Conservation (phyloP, 257 asterid species). For the Phtheirospermum japonicum region DNA sequence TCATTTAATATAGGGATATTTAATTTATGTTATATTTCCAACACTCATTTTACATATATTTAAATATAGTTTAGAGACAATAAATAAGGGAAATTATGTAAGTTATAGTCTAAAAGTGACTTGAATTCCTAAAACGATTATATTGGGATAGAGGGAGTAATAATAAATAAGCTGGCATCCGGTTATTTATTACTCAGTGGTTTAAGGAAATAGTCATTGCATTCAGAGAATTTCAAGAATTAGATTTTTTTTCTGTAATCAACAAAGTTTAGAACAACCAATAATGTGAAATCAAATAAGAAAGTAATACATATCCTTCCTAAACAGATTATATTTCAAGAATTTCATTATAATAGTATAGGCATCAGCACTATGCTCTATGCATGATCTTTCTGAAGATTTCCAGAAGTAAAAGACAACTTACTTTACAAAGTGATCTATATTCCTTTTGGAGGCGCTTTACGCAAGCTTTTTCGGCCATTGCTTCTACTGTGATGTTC, state of each 20-base stretch:
- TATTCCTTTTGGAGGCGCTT: slow-evolving; percentile 98
- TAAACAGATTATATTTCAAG: not conserved
- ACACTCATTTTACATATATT: too few species aligned
- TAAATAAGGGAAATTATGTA: too few species aligned
- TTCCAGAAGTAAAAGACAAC: slow-evolving; percentile 27
- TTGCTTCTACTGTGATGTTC: slow-evolving; percentile 27
- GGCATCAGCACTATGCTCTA: slow-evolving; percentile 13
- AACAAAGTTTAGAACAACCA: slow-evolving; percentile 9
- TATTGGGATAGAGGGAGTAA: not conserved
- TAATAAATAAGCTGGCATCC: slow-evolving; percentile 4
- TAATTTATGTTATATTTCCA: too few species aligned
- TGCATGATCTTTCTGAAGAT: slow-evolving; percentile 21
- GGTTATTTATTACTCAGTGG: not conserved
- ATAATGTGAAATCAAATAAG: not conserved
- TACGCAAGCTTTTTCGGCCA: slow-evolving; percentile 85
- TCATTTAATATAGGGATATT: too few species aligned
- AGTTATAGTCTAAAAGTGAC: too few species aligned
- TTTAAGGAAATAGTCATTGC: not conserved
- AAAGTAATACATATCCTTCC: slow-evolving; percentile 4
- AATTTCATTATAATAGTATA: not conserved
- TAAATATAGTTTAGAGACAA: too few species aligned
- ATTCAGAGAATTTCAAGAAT: slow-evolving; percentile 13
- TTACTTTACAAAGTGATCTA: slow-evolving; percentile 91
- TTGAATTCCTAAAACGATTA: too few species aligned
- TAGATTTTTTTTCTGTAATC: not conserved